A percentile compares a stretch with the other conserved stretches of the same genome.
Evolutionary conservation across 1,139 yeast species (phyloP).

Genomic region (Saccharomycopsis crataegensis): DNA sequence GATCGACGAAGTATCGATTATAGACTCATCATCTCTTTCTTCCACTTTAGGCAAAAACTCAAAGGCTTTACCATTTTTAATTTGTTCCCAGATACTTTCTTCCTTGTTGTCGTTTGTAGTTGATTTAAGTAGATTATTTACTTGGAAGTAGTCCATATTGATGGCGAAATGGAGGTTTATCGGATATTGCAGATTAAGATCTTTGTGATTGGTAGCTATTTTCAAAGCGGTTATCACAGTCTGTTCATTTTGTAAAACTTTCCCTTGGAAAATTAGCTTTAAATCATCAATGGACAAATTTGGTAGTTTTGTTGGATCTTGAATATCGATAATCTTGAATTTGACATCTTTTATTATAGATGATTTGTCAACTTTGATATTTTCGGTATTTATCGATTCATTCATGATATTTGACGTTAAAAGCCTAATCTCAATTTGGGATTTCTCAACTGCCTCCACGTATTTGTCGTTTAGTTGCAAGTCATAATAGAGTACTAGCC

Average conservation of each 20-base stretch:
- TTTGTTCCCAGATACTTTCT: constrained; percentile 25
- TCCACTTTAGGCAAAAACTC: constrained; percentile 24
- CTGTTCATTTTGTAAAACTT: constrained; percentile 21
- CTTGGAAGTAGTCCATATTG: constrained; percentile 20
- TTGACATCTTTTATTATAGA: constrained; percentile 22
- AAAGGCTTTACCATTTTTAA: constrained; percentile 24
- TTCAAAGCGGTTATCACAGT: constrained; percentile 16
- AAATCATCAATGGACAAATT: constrained; percentile 15
- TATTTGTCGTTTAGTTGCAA: background rate
- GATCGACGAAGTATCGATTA: background rate
- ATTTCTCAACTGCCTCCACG: constrained; percentile 19
- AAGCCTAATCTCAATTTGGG: constrained; percentile 12
- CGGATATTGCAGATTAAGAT: background rate
- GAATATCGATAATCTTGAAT: constrained; percentile 23
- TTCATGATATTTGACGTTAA: constrained; percentile 22
- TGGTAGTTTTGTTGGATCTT: constrained; percentile 15
- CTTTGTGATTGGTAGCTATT: constrained; percentile 7
- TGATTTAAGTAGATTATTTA: background rate
- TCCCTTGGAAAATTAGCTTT: constrained; percentile 25
- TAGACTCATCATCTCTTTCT: background rate
- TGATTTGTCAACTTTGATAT: constrained; percentile 18
- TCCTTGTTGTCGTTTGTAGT: background rate
- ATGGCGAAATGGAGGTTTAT: constrained; percentile 23
- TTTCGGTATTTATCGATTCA: constrained; percentile 14
- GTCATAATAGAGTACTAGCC: constrained; percentile 21